Base-by-base conservation (phyloP, 2,329 filamentous ascomycete species). In the Plectosphaerella plurivora region DNA sequence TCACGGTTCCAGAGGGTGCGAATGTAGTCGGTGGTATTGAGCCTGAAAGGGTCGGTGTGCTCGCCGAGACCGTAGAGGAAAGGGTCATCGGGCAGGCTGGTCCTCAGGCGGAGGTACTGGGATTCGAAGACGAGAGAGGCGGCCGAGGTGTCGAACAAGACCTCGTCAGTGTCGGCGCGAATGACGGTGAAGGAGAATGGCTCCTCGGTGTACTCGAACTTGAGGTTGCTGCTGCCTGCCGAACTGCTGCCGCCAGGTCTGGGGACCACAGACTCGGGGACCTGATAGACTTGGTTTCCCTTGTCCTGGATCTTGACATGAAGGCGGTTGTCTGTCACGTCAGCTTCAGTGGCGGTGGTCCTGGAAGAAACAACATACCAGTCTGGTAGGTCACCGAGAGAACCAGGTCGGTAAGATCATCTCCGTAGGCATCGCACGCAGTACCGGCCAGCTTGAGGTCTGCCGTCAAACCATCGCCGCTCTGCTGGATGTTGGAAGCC, bases 51-150 rank as follows among this genome's bases (percentile, higher is more conserved):
- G 59, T 92, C 88, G 3, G 81, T 85, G 64, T 91, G 87, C 68
- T 93, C 89, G 36, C 89, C 89, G 2, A 93, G 76, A 1, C 90
- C 89, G 63, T 94, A 94, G 6, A 94, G 71, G 60, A 87, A 82
- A 0, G 88, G 87, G 50, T 83, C 73, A 1, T 80, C 67, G 0
- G 89, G 88, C 11, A 94, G 74, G 55, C 75, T 80, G 2, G 89
- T 92, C 44, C 87, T 79, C 53, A 93, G 74, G 18, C 85, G 82
- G 22, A 94, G 68, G 61, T 91, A 94, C 66, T 94, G 89, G 11
- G 82, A 83, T 69, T 94, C 86, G 60, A 91, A 94, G 44, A 94
- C 74, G 11, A 94, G 71, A 9, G 76, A 73, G 4, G 81, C 79
- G 1, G 78, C 84, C 1, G 83, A 82, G 0, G 87, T 89, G 60